Evolutionary conservation across 192 early-diverging fungal genomes (phyloP), one percentile per base, ranked within the genome.

Genomic region (Funneliformis mosseae): DNA sequence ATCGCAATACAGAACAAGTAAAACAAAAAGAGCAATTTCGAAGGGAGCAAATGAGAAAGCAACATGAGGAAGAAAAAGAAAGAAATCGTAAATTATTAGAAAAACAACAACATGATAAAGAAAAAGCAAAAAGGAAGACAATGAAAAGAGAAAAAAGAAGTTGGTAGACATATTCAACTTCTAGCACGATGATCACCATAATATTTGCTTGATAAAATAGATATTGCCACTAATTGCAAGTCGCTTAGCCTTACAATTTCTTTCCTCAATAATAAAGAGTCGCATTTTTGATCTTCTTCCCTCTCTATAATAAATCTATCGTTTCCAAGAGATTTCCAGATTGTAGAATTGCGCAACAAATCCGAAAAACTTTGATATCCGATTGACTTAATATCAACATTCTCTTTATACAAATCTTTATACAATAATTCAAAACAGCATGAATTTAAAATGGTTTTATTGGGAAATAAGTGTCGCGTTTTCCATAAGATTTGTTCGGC

Each of bases 1-100:
- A 94, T 78, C 85, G 79, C 28, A 94, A 94, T 80, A 85, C 87
- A 1, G 88, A 90, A 9, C 71, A 83, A 11, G 84, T 92, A 5
- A 90, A 92, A 80, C 84, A 92, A 46, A 85, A 87, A 60, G 93
- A 94, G 43, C 83, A 84, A 14, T 28, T 76, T 12, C 72, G 88
- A 79, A 81, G 89, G 69, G 83, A 84, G 10, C 80, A 86, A 64
- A 87, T 88, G 86, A 87, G 86, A 67, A 76, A 86, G 72, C 81
- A 85, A 27, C 82, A 79, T 46, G 87, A 89, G 63, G 83, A 74
- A 50, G 88, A 91, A 48, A 88, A 87, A 83, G 90, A 90, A 45
- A 82, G 87, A 33, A 90, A 89, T 64, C 86, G 87, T 69, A 63
- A 82, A 61, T 83, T 88, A 7, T 81, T 85, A 42, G 86, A 89